Base-by-base conservation (phyloP, 371 early-diverging fungal species). In the Zychaea mexicana region DNA sequence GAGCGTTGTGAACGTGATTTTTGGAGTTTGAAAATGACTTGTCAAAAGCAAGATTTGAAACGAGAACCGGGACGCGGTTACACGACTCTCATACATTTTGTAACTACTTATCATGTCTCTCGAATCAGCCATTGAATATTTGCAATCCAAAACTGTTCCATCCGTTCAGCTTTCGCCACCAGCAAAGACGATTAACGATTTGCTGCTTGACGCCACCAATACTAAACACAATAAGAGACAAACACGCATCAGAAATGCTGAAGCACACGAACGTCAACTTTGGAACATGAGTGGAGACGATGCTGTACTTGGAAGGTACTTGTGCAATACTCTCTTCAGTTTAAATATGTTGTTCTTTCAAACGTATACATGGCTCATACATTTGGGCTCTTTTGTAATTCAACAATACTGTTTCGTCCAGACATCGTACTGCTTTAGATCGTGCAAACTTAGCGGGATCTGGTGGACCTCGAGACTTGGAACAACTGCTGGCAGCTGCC, bases 221-320 rank as follows among this genome's bases (percentile, higher is more conserved):
- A 49, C 19, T 49, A n/a, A 15, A 17, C 19, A 1, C 24, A 3
- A 24, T 8, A 42, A 42, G 15, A 13, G n/a, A 42, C 13, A 42
- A 15, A 42, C 13, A 42, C 26, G 19, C n/a, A n/a, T 49, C 13
- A 19, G 49, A 49, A n/a, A 49, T 49, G 49, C 49, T 9, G 49
- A 19, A 49, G 22, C 49, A 22, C 49, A 49, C n/a, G 49, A 49
- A 24, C 6, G 49, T 13, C 49, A 49, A 24, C 6, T 49, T 8
- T 49, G 24, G 10, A 24, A 19, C 3, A 49, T 49, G 10, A 49
- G 24, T 4, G 49, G 7, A 22, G 26, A 49, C 49, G 49, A 49
- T 49, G 49, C 49, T 49, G 49, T 49, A 24, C 49, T 24, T 19
- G 49, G 49, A 49, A 49, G 49, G 49, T 49, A 49, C n/a, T n/a